Conservation (phyloP, 345 rosid species). For the Citrus sinensis region DNA sequence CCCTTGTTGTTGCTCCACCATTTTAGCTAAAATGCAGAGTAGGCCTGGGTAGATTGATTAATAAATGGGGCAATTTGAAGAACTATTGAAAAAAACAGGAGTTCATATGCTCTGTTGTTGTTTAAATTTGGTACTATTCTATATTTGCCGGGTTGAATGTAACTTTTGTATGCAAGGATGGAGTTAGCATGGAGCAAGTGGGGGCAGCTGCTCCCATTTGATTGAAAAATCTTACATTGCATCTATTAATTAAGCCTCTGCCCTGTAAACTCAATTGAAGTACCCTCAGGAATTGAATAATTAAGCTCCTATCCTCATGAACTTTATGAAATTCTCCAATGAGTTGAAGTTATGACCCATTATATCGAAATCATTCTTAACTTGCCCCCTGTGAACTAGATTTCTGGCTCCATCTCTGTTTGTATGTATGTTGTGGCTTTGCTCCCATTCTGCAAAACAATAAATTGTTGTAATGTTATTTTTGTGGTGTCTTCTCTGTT, state of each 20-base stretch:
- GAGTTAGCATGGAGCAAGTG: too few relatives aligned
- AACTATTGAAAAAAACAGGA: not conserved
- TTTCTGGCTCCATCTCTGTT: too few relatives aligned
- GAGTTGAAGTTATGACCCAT: too few relatives aligned
- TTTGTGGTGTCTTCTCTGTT: not conserved
- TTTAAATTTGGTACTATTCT: not conserved
- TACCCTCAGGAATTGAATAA: too few relatives aligned
- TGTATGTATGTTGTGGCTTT: not conserved
- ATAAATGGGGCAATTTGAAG: not conserved
- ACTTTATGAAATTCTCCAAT: too few relatives aligned
- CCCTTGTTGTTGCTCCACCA: not conserved
- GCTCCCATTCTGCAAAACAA: not conserved
- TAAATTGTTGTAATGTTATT: not conserved
- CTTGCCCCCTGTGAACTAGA: too few relatives aligned
- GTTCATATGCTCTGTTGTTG: not conserved
- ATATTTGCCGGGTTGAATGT: not conserved
- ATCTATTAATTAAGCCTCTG: too few relatives aligned
- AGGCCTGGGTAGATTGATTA: not conserved
- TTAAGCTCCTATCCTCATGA: too few relatives aligned
- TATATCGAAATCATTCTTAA: too few relatives aligned
- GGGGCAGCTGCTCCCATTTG: too few relatives aligned
- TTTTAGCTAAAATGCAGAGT: not conserved
- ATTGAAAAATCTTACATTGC: too few relatives aligned
- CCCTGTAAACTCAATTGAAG: too few relatives aligned
- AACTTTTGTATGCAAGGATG: not conserved